Evolutionary conservation across 768 basidiomycete species (phyloP), one percentile per base, ranked within the genome.

Genomic region (Bullera alba): DNA sequence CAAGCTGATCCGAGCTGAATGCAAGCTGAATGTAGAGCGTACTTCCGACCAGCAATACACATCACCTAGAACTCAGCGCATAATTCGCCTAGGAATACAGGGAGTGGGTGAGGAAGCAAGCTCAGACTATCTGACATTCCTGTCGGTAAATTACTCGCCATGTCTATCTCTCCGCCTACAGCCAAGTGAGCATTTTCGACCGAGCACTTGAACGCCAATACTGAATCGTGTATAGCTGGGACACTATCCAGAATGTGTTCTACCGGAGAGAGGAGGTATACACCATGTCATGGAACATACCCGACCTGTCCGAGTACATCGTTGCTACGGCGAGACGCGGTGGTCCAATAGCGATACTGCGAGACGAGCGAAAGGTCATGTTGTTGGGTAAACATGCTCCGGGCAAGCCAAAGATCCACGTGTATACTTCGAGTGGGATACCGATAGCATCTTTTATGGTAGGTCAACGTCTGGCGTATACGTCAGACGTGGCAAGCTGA

Each of bases 291-390:
- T 89, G 85, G 60, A 85, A 85, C 62, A 75, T 88, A 4, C 83
- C 84, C 2, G 80, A 86, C 69, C 74, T 97, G 25, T 76, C 77
- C 17, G 87, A 93, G 71, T 87, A 85, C 69, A 75, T 86, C 47
- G 73, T 89, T 30, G 83, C 86, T 22, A 86, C 84, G 19, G 90
- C 87, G 68, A 80, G 81, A 36, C 81, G 86, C 71, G 89, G 89
- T 29, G 93, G 92, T 15, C 92, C 91, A 12, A 76, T 95, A 95
- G 93, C 93, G 32, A 72, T 95, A 29, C 87, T 92, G 81, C 79
- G 90, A 6, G 89, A 96, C 67, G 79, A 79, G 41, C 78, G 82
- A 5, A 93, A 87, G 71, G 72, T 93, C 8, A 76, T 95, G 50
- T 79, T 85, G 1, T 68, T 93, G 10, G 80, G 83, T 22, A 63